Base-by-base conservation (phyloP, 257 asterid genomes). In the Nicotiana obtusifolia region DNA sequence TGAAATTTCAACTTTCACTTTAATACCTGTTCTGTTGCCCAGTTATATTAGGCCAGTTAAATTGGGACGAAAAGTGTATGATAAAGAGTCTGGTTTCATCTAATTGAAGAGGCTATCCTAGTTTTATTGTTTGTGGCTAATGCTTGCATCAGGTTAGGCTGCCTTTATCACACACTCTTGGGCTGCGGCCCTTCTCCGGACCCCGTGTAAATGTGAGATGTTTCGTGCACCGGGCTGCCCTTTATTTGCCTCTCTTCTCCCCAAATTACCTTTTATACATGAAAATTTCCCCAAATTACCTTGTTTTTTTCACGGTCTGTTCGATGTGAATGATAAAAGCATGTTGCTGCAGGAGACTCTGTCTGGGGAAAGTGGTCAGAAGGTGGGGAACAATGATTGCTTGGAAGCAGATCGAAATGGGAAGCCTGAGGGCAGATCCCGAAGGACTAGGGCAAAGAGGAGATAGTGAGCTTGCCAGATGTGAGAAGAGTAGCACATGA, bases 311-410 rank as follows among this genome's bases (percentile, higher is more conserved):
- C 62, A 24, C 26, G 24, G 15, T 73, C 7, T 73, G 59, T 44
- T 73, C 9, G 8, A 73, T 2, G n/a, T 7, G 14, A 73, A 73
- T 47, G 41, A 49, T 73, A 24, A 24, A 49, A 49, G 79, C 41
- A 47, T 49, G 80, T 78, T 49, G 68, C 20, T 87, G 85, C 89
- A 89, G 93, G 90, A 86, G 82, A 75, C 81, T 76, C 85, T 33
- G 68, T 30, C 86, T 61, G 82, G 10, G 64, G 81, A 79, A 67
- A 61, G 54, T 24, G 85, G 41, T 44, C 82, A 75, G 31, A 88
- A 81, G n/a, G 80, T 61, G 37, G 86, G 85, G 78, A 83, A 84
- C 73, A 87, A 77, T 81, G 86, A 82, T 30, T 71, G 62, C 41
- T 82, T 83, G 75, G 85, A 66, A 41, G 52, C 79, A 17, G 88